Conservation (phyloP, 2,329 filamentous ascomycete species). For the Cephalotrichum gorgonifer region DNA sequence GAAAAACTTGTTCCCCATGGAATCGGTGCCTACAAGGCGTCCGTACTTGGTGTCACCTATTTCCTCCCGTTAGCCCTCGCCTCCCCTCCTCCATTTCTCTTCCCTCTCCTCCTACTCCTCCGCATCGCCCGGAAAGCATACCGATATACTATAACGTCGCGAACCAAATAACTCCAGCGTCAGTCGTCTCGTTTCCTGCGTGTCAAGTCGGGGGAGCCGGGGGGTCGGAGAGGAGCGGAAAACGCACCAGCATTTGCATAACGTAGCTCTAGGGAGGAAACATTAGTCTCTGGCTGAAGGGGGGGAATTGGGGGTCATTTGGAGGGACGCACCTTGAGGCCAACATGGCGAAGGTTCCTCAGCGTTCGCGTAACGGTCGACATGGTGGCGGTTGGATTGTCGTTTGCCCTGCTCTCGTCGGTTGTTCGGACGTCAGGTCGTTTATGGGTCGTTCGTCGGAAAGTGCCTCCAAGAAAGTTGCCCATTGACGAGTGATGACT, state of each 20-base stretch:
- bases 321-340: conserved; percentile 60
- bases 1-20: conserved; percentile 94
- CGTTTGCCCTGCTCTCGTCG: neutral
- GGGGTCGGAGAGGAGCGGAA: too few relatives aligned
- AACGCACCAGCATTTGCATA: conserved; percentile 83
- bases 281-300: neutral
- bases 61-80: neutral
- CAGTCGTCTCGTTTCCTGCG: neutral
- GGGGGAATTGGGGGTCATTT: neutral
- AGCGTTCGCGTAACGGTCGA: conserved; percentile 83
- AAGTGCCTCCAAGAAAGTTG: too few relatives aligned
- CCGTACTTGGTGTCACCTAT: conserved; percentile 94
- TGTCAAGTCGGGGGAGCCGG: too few relatives aligned
- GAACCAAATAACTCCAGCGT: neutral
- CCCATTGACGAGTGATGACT: too few relatives aligned
- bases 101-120: neutral
- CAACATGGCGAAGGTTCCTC: conserved; percentile 77
- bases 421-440: neutral
- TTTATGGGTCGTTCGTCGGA: neutral
- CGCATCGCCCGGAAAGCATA: conserved; percentile 17
- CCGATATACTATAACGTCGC: conserved; percentile 42
- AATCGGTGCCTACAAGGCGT: conserved; percentile 71
- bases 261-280: conserved; percentile 71
- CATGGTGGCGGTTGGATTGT: conserved; percentile 61
- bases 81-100: neutral